phyloP scores from a whole-genome alignment of 2,329 filamentous ascomycete genomes.

The Ceratocystis colombiana region DNA sequence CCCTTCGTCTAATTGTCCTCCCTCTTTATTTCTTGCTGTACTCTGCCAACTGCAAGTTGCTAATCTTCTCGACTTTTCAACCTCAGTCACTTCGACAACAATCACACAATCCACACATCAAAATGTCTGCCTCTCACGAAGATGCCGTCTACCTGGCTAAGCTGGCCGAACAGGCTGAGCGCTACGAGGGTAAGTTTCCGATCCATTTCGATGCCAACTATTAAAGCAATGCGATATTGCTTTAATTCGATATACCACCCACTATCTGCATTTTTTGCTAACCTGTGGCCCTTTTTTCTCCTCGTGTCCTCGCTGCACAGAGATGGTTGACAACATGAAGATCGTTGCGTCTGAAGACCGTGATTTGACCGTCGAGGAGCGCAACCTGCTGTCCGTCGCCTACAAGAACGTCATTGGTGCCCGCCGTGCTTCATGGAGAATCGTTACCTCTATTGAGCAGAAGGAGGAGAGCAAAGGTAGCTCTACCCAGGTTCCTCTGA shows the following conservation, averaged over 20 bases:
- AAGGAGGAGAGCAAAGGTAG: slow-evolving; percentile 99
- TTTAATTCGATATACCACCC: slow-evolving; percentile 25
- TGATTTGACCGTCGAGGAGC: slow-evolving; percentile 84
- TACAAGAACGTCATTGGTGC: slow-evolving; percentile 99
- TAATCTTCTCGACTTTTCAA: slow-evolving; percentile 16
- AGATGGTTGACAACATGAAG: slow-evolving; percentile 99
- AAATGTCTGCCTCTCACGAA: slow-evolving; percentile 49
- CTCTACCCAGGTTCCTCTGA: slow-evolving; percentile 75
- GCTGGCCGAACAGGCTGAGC: slow-evolving; percentile 99
- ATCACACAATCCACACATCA: slow-evolving; percentile 57
- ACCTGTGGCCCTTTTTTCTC: slow-evolving; percentile 3
- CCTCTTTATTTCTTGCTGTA: slow-evolving; percentile 6
- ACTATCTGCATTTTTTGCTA: slow-evolving; percentile 18
- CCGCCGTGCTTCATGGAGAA: slow-evolving; percentile 94
- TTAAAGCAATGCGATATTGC: slow-evolving; percentile 10
- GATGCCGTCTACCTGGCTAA: slow-evolving; percentile 99
- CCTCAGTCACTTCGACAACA: slow-evolving; percentile 21
- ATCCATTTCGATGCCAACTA: neutral
- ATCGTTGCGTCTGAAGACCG: slow-evolving; percentile 80
- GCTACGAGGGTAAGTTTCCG: slow-evolving; percentile 74
- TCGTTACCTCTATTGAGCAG: slow-evolving; percentile 96
- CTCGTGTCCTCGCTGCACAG: slow-evolving; percentile 39
- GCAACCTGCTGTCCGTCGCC: slow-evolving; percentile 92
- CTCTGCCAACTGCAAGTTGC: slow-evolving; percentile 9
- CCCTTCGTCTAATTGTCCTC: neutral